A percentile compares a stretch with the other conserved stretches of the same genome.
Evolutionary conservation across 306 rosid species (phyloP).

Genomic region (Ziziphus jujuba): DNA sequence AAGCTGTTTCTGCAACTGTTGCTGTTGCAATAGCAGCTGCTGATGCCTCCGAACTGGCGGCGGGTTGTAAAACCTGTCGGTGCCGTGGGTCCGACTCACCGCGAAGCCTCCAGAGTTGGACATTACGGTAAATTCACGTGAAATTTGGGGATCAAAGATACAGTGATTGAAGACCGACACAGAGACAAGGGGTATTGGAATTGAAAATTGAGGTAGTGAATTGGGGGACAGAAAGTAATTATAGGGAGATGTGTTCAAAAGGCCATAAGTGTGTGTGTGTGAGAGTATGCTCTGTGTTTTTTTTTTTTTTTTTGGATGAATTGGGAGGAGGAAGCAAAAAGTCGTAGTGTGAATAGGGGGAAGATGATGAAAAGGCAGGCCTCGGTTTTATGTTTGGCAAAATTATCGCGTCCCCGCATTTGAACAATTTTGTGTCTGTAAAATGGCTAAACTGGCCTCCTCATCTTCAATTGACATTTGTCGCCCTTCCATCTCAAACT

Average conservation of each 20-base stretch:
- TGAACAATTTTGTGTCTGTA: not conserved
- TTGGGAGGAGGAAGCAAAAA: conserved; percentile 7
- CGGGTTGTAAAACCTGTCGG: conserved; percentile 54
- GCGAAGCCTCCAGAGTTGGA: conserved; percentile 32
- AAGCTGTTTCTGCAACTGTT: conserved; percentile 22
- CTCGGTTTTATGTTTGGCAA: not conserved
- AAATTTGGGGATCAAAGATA: conserved; percentile 7
- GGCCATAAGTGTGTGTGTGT: not conserved
- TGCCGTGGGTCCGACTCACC: conserved; percentile 19
- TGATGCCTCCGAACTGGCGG: conserved; percentile 42
- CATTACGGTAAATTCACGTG: conserved; percentile 24
- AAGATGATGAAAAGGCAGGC: not conserved
- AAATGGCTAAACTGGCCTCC: not conserved
- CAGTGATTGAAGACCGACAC: not conserved
- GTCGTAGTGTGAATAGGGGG: not conserved
- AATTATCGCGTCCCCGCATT: not conserved
- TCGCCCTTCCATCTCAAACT: not conserved
- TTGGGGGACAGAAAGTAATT: not conserved
- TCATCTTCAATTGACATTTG: conserved; percentile 12
- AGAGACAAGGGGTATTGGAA: not conserved
- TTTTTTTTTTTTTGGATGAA: not conserved
- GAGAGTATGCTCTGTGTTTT: not conserved
- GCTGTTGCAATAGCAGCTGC: conserved; percentile 19
- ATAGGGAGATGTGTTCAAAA: not conserved
- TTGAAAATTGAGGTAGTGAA: not conserved